Evolutionary conservation across 2,329 filamentous ascomycete species (phyloP).

Genomic region (Penicillium sp.): DNA sequence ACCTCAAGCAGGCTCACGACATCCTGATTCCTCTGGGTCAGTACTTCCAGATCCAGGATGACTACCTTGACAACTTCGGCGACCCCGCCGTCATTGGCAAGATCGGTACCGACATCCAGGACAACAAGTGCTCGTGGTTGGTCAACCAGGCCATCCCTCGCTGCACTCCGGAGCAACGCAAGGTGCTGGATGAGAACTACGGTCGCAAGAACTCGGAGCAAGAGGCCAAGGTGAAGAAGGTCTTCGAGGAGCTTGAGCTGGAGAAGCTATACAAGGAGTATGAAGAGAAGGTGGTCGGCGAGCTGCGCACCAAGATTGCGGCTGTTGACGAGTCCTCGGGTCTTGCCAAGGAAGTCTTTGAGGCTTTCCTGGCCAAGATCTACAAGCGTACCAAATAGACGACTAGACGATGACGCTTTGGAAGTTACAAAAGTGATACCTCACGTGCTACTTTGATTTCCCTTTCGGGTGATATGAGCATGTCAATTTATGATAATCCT

Average conservation of each 20-base stretch:
- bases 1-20: constrained; percentile 84
- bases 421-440: constrained; percentile 17
- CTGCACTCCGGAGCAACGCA: constrained; percentile 81
- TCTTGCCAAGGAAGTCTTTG: constrained; percentile 87
- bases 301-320: constrained; percentile 75
- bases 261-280: constrained; percentile 84
- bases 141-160: constrained; percentile 89
- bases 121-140: constrained; percentile 99
- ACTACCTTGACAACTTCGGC: constrained; percentile 98
- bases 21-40: constrained; percentile 97
- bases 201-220: constrained; percentile 84
- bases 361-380: constrained; percentile 91
- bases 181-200: constrained; percentile 89
- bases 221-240: constrained; percentile 84
- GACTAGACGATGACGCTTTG: constrained; percentile 3
- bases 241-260: constrained; percentile 84
- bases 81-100: constrained; percentile 93
- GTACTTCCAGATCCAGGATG: constrained; percentile 99
- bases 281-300: constrained; percentile 83
- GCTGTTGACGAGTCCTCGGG: constrained; percentile 84
- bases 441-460: neutral
- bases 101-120: constrained; percentile 97
- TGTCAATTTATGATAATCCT: constrained; percentile 9
- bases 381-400: constrained; percentile 94
- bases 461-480: neutral